Evolutionary conservation across 1,284 basidiomycete species (phyloP), one percentile per base, ranked within the genome.

Genomic region (Leccinum solheimii): DNA sequence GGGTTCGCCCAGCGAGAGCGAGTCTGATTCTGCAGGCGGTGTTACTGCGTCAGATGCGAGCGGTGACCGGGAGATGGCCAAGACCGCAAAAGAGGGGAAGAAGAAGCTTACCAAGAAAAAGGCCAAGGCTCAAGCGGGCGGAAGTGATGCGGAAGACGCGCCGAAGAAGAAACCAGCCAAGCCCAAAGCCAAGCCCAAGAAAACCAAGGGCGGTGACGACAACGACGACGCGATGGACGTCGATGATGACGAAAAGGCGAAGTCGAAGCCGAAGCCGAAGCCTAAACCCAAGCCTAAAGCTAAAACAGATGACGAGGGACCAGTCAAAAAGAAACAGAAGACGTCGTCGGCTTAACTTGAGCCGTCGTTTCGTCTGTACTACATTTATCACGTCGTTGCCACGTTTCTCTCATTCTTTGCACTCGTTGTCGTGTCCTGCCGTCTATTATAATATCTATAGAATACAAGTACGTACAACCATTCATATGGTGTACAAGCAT

Each of bases 41-140:
- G 79, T 85, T 53, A 93, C 91, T 52, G 91, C 91, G 40, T 93
- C 92, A 2, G 93, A 94, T 72, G 85, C 89, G 52, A 89, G 88
- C 62, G 87, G 89, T 52, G 85, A 91, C 69, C 82, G 82, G 55
- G 86, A 88, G 57, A 73, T 91, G 65, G 77, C 83, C 53, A 82
- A 82, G 69, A 75, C 73, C 9, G 75, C 76, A 13, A 83, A 80
- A 63, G 71, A 73, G 21, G 78, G 79, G 62, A 78, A 77, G 62
- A 78, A 81, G 66, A 77, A 78, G 52, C 71, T 67, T 11, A 77
- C 73, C 9, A 78, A 74, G 62, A 71, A 75, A 51, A 78, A 77
- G 61, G 8, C 63, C 49, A 77, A 82, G 68, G 71, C 71, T 45
- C 72, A 74, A 65, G 69, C 72, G 57, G 76, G 74, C 49, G 71